These are phyloP conservation scores for Sporodiniella umbellata DNA, from an alignment of 371 early-diverging fungal genomes.

Conservation along the genomic window DNA sequence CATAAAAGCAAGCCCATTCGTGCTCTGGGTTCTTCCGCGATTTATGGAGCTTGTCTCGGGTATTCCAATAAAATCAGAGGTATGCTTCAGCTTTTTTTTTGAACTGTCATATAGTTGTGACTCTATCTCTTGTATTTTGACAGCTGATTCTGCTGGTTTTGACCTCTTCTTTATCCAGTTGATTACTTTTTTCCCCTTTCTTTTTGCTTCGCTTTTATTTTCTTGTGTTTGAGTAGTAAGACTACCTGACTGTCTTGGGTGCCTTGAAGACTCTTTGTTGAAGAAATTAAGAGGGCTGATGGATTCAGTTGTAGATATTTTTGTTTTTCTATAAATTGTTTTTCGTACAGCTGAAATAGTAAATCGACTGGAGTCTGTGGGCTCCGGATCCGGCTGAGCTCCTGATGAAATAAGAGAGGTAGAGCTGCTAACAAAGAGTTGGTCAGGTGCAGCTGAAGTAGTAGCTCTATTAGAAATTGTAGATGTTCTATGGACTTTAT, in stretches of 20 bases:
- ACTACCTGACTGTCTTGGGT: background rate
- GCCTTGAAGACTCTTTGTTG: background rate
- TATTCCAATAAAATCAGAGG: background rate
- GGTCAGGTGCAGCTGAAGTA: background rate
- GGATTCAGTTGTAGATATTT: background rate
- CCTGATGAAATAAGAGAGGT: slow-evolving; percentile 1
- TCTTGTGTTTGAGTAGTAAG: too few relatives aligned
- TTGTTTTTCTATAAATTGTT: slow-evolving; percentile 18
- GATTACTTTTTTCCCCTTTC: slow-evolving; percentile 63
- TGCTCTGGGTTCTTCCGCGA: background rate
- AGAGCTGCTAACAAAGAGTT: background rate
- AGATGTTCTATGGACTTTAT: background rate
- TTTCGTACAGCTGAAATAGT: slow-evolving; percentile 12
- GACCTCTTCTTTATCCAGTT: slow-evolving; percentile 70
- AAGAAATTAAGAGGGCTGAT: slow-evolving; percentile 2
- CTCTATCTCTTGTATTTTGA: background rate
- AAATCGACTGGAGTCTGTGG: background rate
- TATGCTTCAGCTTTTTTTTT: too few relatives aligned
- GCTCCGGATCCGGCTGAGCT: background rate
- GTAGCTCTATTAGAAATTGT: background rate
- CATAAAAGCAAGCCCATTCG: background rate
- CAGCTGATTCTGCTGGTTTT: slow-evolving; percentile 26
- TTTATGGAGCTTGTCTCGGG: background rate
- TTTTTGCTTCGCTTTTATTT: slow-evolving; percentile 13
- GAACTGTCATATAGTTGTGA: background rate